phyloP scores from a whole-genome alignment of 2,329 filamentous ascomycete genomes.

The Emergomyces pasteurianus region DNA sequence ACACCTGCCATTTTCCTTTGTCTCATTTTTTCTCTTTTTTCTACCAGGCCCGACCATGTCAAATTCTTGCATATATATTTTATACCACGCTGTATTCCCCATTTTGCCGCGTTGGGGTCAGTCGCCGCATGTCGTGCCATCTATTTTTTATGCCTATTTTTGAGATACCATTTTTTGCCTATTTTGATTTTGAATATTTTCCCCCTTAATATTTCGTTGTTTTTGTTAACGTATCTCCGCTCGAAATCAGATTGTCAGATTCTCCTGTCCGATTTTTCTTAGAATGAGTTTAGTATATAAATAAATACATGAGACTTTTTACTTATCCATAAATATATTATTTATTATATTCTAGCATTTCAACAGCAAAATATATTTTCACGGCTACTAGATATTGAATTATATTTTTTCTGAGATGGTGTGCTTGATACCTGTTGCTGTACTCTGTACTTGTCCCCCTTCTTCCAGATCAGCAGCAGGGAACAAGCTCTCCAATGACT shows the following conservation, averaged over 20 bases:
- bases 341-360: too few species aligned
- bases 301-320: not conserved
- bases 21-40: slow-evolving; percentile 10
- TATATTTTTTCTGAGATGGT: too few species aligned
- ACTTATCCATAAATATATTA: too few species aligned
- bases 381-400: too few species aligned
- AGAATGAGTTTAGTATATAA: not conserved
- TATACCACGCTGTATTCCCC: not conserved
- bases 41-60: not conserved
- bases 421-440: too few species aligned
- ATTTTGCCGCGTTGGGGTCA: not conserved
- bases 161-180: not conserved
- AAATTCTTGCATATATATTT: not conserved
- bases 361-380: too few species aligned
- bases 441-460: too few species aligned
- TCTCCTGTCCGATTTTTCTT: not conserved
- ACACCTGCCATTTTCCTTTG: slow-evolving; percentile 9
- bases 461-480: too few species aligned
- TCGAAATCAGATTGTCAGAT: not conserved
- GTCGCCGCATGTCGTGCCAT: not conserved
- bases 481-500: too few species aligned
- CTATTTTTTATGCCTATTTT: not conserved
- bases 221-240: not conserved
- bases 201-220: not conserved
- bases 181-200: not conserved